These are phyloP conservation scores for Rhododendron vialii DNA, from an alignment of 148 eudicot species.

Conservation along the genomic window DNA sequence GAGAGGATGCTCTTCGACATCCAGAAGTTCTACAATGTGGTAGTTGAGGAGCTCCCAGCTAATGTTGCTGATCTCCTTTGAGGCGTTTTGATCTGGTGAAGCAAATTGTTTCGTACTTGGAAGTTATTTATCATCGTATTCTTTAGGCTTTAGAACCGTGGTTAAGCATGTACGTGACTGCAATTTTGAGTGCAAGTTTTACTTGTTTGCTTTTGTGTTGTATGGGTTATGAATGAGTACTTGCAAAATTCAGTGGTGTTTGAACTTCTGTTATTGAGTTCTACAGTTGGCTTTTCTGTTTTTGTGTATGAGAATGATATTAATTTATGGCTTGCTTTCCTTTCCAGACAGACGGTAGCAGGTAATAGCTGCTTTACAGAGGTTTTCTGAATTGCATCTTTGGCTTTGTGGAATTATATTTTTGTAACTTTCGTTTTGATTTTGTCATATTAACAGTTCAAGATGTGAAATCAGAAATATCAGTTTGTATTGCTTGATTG, in stretches of 20 bases:
- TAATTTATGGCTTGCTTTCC: background rate
- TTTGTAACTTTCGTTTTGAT: background rate
- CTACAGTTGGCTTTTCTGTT: background rate
- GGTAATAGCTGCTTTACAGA: background rate
- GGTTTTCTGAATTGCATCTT: background rate
- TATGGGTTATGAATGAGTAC: slow-evolving; percentile 7
- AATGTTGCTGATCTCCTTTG: slow-evolving; percentile 71
- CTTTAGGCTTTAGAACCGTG: slow-evolving; percentile 10
- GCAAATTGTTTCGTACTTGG: slow-evolving; percentile 10
- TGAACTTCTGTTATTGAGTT: background rate
- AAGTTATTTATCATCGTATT: slow-evolving; percentile 13
- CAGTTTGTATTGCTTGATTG: background rate
- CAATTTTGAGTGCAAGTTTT: slow-evolving; percentile 11
- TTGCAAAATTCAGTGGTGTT: slow-evolving; percentile 9
- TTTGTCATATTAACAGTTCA: background rate
- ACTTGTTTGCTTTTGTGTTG: slow-evolving; percentile 15
- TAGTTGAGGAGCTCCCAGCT: slow-evolving; percentile 68
- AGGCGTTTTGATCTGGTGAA: slow-evolving; percentile 14
- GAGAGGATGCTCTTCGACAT: slow-evolving; percentile 68
- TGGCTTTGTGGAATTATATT: background rate
- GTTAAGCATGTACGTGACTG: slow-evolving; percentile 9
- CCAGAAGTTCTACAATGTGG: slow-evolving; percentile 66
- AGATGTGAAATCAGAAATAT: background rate
- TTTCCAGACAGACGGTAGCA: background rate
- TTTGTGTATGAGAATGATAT: background rate